Base-by-base conservation (phyloP, 2,329 filamentous ascomycete species). In the Penicillium sclerotigenum region DNA sequence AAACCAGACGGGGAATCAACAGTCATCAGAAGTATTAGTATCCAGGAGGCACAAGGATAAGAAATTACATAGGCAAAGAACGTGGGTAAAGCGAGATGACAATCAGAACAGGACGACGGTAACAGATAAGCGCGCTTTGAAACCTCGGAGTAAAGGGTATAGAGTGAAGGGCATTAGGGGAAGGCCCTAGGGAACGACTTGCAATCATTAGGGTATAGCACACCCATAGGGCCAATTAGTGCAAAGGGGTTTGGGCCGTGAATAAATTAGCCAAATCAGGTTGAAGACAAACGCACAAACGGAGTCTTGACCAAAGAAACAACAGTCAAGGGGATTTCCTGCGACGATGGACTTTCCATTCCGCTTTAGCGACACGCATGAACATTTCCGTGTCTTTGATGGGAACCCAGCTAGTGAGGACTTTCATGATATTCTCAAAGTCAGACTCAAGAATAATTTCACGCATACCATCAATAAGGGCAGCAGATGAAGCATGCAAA, bases 371-470 rank as follows among this genome's bases (percentile, higher is more conserved):
- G 56, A 97, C 90, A 66, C 87, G 87, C 90, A 99, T 96, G 67
- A 99, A 81, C 56, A 96, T 76, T 71, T 97, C 91, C 69, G 96
- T 91, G 67, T 99, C 93, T 74, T 91, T 91, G 71, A 99, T 88
- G 20, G 93, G 91, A 42, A 97, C 88, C 86, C 90, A 96, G 54
- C 89, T 91, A 29, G 94, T 97, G 60, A 99, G 80, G 8, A 92
- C 89, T 77, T 97, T 97, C 94, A 99, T 99, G 45, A 89, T 89
- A 68, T 95, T 96, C 73, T 99, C 94, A 73, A 97, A 99, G 71
- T 99, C 94, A 18, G 90, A 91, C 67, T 95, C 91, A 6, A 97
- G 79, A 31, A 99, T 80, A 49, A 96, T 90, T 59, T 96, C 90
- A 36, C 90, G 83, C 63, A 94, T 89, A 18, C 91, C 92, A 71